These are phyloP conservation scores for Skeletonema marinoi DNA, from an alignment of 108 stramenopile genomes.

Conservation along the genomic window DNA sequence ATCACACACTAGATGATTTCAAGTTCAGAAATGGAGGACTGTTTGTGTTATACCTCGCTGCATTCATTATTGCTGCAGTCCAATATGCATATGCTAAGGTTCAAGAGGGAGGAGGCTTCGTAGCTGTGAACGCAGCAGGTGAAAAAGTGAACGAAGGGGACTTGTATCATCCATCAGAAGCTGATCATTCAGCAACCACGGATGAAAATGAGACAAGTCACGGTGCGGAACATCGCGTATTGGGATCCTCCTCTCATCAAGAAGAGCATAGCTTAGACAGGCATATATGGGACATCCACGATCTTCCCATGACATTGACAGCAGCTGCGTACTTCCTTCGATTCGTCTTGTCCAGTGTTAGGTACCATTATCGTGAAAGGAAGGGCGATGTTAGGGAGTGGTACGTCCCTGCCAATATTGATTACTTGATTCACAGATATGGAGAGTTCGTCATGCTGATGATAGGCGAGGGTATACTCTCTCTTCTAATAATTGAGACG, in stretches of 20 bases:
- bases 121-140: too few relatives aligned
- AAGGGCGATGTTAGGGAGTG: neutral
- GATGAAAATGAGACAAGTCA: neutral
- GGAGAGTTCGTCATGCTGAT: constrained; percentile 81
- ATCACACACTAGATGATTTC: constrained; percentile 3
- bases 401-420: constrained; percentile 3
- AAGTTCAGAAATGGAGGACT: neutral
- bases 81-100: neutral
- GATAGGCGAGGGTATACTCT: constrained; percentile 69
- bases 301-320: constrained; percentile 17
- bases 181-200: too few relatives aligned
- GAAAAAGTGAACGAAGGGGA: too few relatives aligned
- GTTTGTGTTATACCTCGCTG: constrained; percentile 2
- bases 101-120: too few relatives aligned
- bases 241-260: neutral
- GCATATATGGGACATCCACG: constrained; percentile 11
- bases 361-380: neutral
- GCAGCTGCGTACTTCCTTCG: constrained; percentile 1
- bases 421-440: constrained; percentile 69
- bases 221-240: neutral
- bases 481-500: constrained; percentile 53
- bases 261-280: neutral
- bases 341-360: neutral
- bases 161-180: too few relatives aligned
- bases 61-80: neutral